Conservation (phyloP, 306 rosid species). For the Nissolia schottii region DNA sequence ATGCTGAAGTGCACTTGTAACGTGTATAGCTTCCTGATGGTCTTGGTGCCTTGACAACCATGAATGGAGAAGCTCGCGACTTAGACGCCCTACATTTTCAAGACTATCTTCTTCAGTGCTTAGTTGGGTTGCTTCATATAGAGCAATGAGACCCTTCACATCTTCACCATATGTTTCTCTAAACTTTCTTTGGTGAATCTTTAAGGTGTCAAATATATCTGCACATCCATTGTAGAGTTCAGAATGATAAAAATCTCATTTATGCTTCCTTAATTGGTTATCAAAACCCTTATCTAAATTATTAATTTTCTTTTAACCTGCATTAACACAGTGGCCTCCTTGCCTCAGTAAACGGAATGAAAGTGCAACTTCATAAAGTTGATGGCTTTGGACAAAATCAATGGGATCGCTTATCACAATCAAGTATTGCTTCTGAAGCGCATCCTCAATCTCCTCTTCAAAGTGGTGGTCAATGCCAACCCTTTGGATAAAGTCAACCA, state of each 20-base stretch:
- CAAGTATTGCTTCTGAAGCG: constrained; percentile 13
- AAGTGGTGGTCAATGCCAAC: constrained; percentile 39
- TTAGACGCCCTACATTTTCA: constrained; percentile 9
- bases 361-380: constrained; percentile 1
- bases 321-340: constrained; percentile 14
- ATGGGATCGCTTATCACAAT: not conserved
- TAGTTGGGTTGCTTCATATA: constrained; percentile 42
- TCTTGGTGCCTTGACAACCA: constrained; percentile 23
- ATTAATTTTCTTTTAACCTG: too few relatives aligned
- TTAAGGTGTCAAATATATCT: constrained; percentile 33
- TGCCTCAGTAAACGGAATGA: constrained; percentile 23
- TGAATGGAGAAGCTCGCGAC: constrained; percentile 22
- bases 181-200: not conserved
- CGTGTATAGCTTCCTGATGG: not conserved
- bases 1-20: constrained; percentile 7
- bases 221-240: not conserved
- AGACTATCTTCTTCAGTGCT: constrained; percentile 36
- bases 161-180: constrained; percentile 14
- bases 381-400: not conserved
- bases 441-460: constrained; percentile 25
- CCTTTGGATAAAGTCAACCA: constrained; percentile 37
- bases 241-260: not conserved
- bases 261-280: too few relatives aligned
- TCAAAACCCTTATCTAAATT: too few relatives aligned
- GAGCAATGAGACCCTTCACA: constrained; percentile 27